A percentile compares a stretch with the other conserved stretches of the same genome.
Evolutionary conservation across 805 yeast species (phyloP).

Genomic region (Lipomyces orientalis): DNA sequence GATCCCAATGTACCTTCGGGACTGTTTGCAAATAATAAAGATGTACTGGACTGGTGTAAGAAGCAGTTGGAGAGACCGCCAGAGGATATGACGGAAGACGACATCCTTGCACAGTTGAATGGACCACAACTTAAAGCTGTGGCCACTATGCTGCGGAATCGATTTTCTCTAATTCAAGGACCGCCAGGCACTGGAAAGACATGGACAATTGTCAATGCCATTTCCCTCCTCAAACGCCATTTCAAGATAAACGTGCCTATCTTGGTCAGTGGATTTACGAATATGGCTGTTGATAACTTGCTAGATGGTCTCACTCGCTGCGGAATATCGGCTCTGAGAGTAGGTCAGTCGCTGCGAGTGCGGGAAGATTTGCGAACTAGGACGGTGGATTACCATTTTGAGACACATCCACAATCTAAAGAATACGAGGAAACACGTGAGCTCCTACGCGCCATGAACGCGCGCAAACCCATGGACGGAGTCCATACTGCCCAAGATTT

Average conservation of each 20-base stretch:
- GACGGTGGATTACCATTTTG: not conserved
- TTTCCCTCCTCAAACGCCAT: not conserved
- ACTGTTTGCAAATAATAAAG: slow-evolving; percentile 5
- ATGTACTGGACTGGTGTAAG: slow-evolving; percentile 4
- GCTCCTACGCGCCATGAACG: not conserved
- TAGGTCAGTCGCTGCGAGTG: not conserved
- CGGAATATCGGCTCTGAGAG: not conserved
- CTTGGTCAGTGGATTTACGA: slow-evolving; percentile 3
- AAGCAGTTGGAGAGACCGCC: slow-evolving; percentile 1
- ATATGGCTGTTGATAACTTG: slow-evolving; percentile 7
- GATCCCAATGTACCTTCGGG: not conserved
- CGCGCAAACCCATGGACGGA: not conserved
- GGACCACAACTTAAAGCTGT: slow-evolving; percentile 8
- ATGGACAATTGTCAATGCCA: slow-evolving; percentile 73
- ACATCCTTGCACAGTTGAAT: not conserved
- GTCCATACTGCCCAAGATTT: not conserved
- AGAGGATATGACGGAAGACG: not conserved
- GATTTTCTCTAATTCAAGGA: slow-evolving; percentile 7
- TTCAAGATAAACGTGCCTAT: not conserved
- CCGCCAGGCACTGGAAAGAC: slow-evolving; percentile 70
- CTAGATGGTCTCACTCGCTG: not conserved
- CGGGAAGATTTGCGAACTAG: not conserved
- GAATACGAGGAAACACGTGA: not conserved
- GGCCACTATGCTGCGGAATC: slow-evolving; percentile 5
- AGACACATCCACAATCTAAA: not conserved